Percentiles rank a stretch among this genome's conserved stretches.
phyloP scores from a whole-genome alignment of 139 green algal genomes.

The Microglena sp. region DNA sequence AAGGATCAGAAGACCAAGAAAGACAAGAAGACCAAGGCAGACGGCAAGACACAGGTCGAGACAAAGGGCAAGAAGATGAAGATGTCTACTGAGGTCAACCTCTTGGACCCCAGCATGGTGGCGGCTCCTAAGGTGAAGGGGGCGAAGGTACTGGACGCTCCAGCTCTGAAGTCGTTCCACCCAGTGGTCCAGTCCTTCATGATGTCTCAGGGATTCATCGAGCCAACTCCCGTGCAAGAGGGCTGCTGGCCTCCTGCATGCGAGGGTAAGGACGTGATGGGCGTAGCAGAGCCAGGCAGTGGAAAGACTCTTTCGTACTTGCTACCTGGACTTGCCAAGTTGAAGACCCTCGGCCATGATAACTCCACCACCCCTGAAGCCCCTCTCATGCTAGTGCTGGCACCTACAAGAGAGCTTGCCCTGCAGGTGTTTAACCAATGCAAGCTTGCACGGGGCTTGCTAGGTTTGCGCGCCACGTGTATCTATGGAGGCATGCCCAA shows the following conservation, averaged over 20 bases:
- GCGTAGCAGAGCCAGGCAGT: constrained; percentile 60
- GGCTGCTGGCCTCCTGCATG: constrained; percentile 19
- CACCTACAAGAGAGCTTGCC: constrained; percentile 74
- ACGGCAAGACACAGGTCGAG: too few species aligned
- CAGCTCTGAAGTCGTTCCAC: constrained; percentile 23
- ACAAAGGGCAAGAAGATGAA: too few species aligned
- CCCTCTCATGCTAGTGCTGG: constrained; percentile 51
- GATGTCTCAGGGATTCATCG: constrained; percentile 39
- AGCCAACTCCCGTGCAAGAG: constrained; percentile 63
- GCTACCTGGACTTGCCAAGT: constrained; percentile 39
- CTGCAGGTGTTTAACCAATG: constrained; percentile 40
- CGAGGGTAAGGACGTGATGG: constrained; percentile 33
- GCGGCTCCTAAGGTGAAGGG: too few species aligned
- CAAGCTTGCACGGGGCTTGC: constrained; percentile 18
- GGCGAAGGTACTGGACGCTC: too few species aligned
- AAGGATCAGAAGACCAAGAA: not conserved
- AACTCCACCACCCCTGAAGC: not conserved
- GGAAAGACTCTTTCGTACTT: constrained; percentile 82
- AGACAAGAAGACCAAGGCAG: not conserved
- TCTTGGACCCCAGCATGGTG: too few species aligned
- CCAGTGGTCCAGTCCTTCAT: constrained; percentile 49
- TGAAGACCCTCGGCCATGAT: constrained; percentile 14
- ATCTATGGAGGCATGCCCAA: constrained; percentile 60
- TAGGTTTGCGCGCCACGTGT: constrained; percentile 27
- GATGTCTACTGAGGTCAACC: too few species aligned